These are phyloP conservation scores for Acanthamoeba lenticulata DNA, from an alignment of 208 protist genomes.

Conservation along the genomic window DNA sequence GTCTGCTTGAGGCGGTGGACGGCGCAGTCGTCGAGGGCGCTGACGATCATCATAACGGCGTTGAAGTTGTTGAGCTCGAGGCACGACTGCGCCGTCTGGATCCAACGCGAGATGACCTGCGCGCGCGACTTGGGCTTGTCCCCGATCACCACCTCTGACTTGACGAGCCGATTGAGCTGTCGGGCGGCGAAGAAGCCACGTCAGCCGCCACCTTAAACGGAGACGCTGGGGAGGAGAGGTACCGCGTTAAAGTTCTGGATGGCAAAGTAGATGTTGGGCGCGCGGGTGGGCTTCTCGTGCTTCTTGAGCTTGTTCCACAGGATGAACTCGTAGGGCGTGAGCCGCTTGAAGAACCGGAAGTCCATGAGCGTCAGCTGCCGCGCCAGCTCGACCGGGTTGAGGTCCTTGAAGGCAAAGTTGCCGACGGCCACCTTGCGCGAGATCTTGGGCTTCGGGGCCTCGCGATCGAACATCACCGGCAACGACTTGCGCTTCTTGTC, in stretches of 20 bases:
- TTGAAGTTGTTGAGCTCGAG: constrained; percentile 61
- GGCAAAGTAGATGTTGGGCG: constrained; percentile 14
- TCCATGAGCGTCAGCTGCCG: constrained; percentile 47
- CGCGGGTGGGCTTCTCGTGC: constrained; percentile 15
- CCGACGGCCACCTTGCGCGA: constrained; percentile 15
- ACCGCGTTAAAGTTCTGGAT: constrained; percentile 41
- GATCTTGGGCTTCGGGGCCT: constrained; percentile 40
- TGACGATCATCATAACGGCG: constrained; percentile 56
- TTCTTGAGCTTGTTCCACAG: constrained; percentile 64
- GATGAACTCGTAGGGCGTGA: constrained; percentile 52
- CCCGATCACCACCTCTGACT: constrained; percentile 23
- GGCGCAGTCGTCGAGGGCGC: constrained; percentile 37
- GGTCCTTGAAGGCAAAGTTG: constrained; percentile 36
- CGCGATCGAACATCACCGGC: constrained; percentile 32
- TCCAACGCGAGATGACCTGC: background rate
- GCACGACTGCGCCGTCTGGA: constrained; percentile 27
- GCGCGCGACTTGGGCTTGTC: constrained; percentile 35
- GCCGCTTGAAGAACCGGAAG: constrained; percentile 15
- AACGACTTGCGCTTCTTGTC: constrained; percentile 29
- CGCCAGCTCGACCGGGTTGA: constrained; percentile 39
- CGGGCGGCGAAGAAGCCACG: no score
- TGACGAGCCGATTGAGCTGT: background rate
- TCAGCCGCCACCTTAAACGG: no score
- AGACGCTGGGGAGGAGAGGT: no score
- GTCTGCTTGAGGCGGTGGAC: constrained; percentile 30